phyloP scores from a whole-genome alignment of 2,329 filamentous ascomycete species.

The Zopfia rhizophila region DNA sequence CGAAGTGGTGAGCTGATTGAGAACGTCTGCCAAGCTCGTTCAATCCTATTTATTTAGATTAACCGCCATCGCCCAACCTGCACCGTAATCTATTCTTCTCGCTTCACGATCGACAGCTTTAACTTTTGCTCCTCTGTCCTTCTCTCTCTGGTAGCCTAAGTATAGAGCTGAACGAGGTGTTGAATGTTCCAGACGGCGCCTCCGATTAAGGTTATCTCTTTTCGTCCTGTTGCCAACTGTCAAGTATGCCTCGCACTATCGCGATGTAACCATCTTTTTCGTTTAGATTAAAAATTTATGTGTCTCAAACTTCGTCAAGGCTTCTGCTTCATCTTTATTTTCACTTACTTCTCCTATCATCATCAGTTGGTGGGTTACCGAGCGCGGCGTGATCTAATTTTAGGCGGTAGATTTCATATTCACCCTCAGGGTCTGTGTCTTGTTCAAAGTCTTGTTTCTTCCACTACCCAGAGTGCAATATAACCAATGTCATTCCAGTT shows the following conservation, averaged over 20 bases:
- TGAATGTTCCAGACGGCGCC: constrained; percentile 6
- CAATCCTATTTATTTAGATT: constrained; percentile 29
- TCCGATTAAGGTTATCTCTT: constrained; percentile 6
- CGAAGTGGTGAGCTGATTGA: constrained; percentile 13
- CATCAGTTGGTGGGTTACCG: neutral
- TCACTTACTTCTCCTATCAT: constrained; percentile 18
- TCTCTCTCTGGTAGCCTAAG: constrained; percentile 4
- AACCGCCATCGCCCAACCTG: constrained; percentile 13
- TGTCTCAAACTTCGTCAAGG: constrained; percentile 2
- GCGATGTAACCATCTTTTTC: constrained; percentile 16
- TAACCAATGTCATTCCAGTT: constrained; percentile 15
- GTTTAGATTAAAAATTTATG: constrained; percentile 15
- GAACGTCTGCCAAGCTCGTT: constrained; percentile 27
- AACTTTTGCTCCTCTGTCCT: constrained; percentile 10
- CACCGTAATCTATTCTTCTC: constrained; percentile 29
- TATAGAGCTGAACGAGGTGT: constrained; percentile 3
- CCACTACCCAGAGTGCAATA: constrained; percentile 16
- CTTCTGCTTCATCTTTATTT: constrained; percentile 12
- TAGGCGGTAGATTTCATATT: constrained; percentile 15
- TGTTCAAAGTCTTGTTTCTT: constrained; percentile 8
- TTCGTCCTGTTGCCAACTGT: constrained; percentile 13
- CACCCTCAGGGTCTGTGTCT: constrained; percentile 16
- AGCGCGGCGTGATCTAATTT: constrained; percentile 18
- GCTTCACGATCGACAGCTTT: constrained; percentile 25
- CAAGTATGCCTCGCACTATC: constrained; percentile 9